phyloP scores from a whole-genome alignment of 2,329 filamentous ascomycete genomes.

The Helotiales sp. region DNA sequence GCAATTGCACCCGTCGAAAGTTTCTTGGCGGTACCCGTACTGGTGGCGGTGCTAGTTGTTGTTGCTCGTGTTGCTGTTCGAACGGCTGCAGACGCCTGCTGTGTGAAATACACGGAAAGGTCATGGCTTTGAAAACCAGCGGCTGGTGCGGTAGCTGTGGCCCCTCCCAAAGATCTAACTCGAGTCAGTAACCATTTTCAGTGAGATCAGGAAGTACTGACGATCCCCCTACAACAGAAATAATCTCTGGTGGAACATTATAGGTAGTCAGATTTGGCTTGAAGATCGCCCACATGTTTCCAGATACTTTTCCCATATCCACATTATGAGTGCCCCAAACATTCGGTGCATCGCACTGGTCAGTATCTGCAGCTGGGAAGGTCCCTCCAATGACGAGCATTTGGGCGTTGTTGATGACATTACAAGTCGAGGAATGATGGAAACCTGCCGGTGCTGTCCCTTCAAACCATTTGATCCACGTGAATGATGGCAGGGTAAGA shows the following conservation, averaged over 20 bases:
- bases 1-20: constrained; percentile 42
- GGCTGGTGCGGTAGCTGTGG: constrained; percentile 51
- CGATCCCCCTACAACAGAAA: constrained; percentile 50
- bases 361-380: constrained; percentile 45
- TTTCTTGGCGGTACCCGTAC: constrained; percentile 26
- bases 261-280: constrained; percentile 51
- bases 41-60: constrained; percentile 18
- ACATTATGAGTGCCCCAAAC: constrained; percentile 58
- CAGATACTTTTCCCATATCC: constrained; percentile 52
- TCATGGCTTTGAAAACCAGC: constrained; percentile 49
- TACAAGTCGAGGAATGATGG: constrained; percentile 58
- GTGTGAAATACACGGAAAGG: constrained; percentile 53
- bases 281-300: constrained; percentile 52
- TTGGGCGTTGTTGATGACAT: constrained; percentile 55
- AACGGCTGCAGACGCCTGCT: constrained; percentile 45
- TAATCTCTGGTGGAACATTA: constrained; percentile 52
- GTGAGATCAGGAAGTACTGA: constrained; percentile 12
- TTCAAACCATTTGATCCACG: constrained; percentile 56
- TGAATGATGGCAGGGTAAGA: constrained; percentile 61
- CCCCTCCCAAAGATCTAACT: constrained; percentile 47
- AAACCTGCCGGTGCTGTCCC: constrained; percentile 41
- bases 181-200: constrained; percentile 2
- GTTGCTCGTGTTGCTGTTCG: constrained; percentile 51
- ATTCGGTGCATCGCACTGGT: constrained; percentile 51
- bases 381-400: constrained; percentile 65